Evolutionary conservation across 2,329 filamentous ascomycete species (phyloP).

Genomic region (Fusarium xylarioides): DNA sequence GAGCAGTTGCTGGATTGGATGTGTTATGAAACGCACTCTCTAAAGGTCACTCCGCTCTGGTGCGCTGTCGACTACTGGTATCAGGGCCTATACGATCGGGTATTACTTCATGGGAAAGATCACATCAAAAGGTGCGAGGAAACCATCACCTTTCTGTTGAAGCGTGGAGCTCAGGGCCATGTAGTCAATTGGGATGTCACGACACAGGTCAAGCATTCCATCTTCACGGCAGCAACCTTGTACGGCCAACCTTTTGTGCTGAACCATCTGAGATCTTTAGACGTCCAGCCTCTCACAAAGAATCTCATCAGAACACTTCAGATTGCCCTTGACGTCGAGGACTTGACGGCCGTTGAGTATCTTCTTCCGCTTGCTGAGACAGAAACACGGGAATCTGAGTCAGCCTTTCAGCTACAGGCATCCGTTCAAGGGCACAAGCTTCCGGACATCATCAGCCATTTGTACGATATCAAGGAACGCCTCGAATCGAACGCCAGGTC

Average conservation of each 20-base stretch:
- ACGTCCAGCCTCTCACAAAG: neutral
- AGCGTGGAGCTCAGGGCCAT: neutral
- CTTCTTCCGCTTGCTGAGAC: neutral
- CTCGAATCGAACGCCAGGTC: neutral
- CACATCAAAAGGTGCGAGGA: neutral
- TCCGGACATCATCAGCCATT: neutral
- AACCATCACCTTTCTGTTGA: neutral
- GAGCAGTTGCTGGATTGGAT: neutral
- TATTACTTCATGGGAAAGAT: fast-evolving
- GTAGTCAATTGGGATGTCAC: neutral
- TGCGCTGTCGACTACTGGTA: neutral
- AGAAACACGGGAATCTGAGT: neutral
- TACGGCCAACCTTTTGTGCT: neutral
- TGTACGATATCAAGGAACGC: neutral
- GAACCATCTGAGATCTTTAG: neutral
- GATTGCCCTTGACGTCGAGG: neutral
- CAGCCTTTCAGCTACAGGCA: neutral
- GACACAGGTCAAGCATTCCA: neutral
- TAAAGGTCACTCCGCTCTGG: neutral
- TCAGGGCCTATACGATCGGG: neutral
- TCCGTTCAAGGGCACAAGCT: neutral
- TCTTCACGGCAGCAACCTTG: neutral
- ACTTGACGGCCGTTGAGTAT: fast-evolving
- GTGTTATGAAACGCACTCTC: neutral
- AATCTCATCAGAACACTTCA: neutral